Conservation (phyloP, 805 yeast species). For the Lachancea waltii region DNA sequence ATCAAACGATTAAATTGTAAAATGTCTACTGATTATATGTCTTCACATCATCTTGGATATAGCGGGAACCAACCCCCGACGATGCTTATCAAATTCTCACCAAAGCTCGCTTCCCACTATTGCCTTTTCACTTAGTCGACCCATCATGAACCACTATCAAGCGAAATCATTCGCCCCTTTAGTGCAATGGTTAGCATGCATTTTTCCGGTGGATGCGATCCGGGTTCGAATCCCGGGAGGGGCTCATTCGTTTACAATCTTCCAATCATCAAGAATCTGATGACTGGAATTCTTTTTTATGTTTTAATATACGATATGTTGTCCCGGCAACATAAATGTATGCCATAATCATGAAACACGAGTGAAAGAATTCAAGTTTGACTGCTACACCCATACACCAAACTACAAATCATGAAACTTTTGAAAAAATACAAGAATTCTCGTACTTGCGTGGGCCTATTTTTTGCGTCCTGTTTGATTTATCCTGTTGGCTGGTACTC, state of each 20-base stretch:
- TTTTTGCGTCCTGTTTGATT: no score
- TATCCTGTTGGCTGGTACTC: no score
- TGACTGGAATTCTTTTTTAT: neutral
- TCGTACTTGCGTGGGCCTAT: no score
- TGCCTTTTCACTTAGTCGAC: no score
- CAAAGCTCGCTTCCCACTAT: no score
- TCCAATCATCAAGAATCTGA: slow-evolving; percentile 4
- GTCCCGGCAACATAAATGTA: neutral
- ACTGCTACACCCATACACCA: neutral
- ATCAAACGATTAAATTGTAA: no score
- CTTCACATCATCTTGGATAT: no score
- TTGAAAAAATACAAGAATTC: neutral
- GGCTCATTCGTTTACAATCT: slow-evolving; percentile 27
- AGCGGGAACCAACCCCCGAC: no score
- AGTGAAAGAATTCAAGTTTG: neutral
- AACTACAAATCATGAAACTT: no score
- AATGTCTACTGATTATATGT: no score
- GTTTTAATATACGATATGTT: neutral
- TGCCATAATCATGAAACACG: neutral
- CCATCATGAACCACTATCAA: no score
- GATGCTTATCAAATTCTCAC: no score
- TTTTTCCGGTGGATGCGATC: slow-evolving; percentile 49
- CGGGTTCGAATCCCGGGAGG: slow-evolving; percentile 52
- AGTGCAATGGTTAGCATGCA: slow-evolving; percentile 49
- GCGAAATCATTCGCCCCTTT: slow-evolving; percentile 35